Evolutionary conservation across 2,329 filamentous ascomycete genomes (phyloP).

Genomic region (Xylariales sp.): DNA sequence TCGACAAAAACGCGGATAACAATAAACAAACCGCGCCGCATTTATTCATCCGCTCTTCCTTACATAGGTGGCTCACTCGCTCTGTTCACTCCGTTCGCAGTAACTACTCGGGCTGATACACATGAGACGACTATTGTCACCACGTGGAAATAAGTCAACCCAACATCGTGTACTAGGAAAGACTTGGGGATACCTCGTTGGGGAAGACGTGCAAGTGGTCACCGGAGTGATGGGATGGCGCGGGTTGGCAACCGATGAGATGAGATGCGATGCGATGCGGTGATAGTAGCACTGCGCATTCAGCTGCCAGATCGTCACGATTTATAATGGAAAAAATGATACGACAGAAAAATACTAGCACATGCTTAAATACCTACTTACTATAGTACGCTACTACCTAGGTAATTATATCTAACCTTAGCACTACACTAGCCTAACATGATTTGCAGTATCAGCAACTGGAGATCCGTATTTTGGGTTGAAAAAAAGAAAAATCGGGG

Average conservation of each 20-base stretch:
- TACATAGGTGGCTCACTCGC: background rate
- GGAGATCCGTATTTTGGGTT: constrained; percentile 9
- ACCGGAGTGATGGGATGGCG: constrained; percentile 3
- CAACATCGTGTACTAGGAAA: background rate
- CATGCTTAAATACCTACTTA: background rate
- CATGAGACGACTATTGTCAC: background rate
- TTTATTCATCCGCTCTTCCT: background rate
- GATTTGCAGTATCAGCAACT: background rate
- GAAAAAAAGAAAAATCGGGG: constrained; percentile 18
- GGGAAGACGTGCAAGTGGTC: background rate
- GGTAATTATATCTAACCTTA: no score
- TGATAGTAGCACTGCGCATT: background rate
- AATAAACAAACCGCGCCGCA: background rate
- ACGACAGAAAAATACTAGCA: background rate
- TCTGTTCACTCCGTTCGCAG: no score
- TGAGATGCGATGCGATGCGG: constrained; percentile 1
- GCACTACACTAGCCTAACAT: background rate
- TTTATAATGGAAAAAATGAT: background rate
- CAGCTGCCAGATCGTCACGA: background rate
- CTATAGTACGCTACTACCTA: no score
- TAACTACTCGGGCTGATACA: background rate
- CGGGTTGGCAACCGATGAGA: background rate
- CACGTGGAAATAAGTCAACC: background rate
- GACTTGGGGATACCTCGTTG: background rate
- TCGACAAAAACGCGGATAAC: background rate